Conservation (phyloP, 805 yeast genomes). For the Wickerhamiella shivajii region DNA sequence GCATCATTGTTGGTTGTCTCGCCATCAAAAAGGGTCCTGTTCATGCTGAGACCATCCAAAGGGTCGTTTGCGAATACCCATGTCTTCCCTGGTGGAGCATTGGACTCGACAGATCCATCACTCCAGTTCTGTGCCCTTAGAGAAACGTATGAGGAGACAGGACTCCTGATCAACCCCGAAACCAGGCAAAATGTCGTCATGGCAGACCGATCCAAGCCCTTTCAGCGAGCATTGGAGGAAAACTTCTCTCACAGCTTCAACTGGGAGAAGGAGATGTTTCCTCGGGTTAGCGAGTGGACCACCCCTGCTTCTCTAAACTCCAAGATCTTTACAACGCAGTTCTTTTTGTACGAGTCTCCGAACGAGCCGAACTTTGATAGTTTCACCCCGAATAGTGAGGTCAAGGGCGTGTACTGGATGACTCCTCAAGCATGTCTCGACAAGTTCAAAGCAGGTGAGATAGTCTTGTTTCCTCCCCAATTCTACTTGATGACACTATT, state of each 20-base stretch:
- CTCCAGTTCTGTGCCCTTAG: conserved; percentile 21
- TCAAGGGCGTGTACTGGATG: conserved; percentile 18
- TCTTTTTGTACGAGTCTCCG: conserved; percentile 16
- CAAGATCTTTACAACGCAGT: conserved; percentile 21
- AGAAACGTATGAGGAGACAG: conserved; percentile 25
- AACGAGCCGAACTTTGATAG: conserved; percentile 10
- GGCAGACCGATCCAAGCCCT: neutral
- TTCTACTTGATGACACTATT: conserved; percentile 17
- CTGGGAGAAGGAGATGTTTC: conserved; percentile 9
- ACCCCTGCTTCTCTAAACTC: conserved; percentile 18
- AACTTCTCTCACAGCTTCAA: conserved; percentile 4
- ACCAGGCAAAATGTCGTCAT: no score
- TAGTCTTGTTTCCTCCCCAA: conserved; percentile 23
- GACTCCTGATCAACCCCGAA: conserved; percentile 18
- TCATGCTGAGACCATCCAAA: conserved; percentile 20
- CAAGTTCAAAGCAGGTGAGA: conserved; percentile 13
- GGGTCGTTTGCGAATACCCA: conserved; percentile 21
- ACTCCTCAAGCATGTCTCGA: conserved; percentile 17
- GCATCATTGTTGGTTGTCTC: conserved; percentile 10
- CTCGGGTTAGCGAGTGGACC: conserved; percentile 20
- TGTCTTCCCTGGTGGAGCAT: conserved; percentile 24
- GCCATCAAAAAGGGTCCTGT: conserved; percentile 13
- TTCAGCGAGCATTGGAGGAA: no score
- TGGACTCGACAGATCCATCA: conserved; percentile 18
- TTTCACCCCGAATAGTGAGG: conserved; percentile 11